Base-by-base conservation (phyloP, 495 filamentous ascomycete genomes). In the Copromyces sp. region DNA sequence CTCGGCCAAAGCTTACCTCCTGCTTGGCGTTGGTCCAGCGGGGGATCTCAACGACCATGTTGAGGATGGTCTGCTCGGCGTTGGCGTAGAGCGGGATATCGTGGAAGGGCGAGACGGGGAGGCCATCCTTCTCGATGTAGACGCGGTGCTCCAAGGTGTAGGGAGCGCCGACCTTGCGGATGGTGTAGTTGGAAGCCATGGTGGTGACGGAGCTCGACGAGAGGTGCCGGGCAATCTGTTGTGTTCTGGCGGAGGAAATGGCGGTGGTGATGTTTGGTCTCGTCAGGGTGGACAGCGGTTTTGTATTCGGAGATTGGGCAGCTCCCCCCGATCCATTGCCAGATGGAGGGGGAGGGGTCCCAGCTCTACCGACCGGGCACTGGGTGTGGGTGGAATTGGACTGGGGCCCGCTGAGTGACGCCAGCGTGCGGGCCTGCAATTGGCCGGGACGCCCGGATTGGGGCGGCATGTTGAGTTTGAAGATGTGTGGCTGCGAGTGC, bases 1-100 rank as follows among this genome's bases (percentile, higher is more conserved):
- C n/a, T 29, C 17, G 12, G 6, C n/a, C 38, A 40, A 39, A 73
- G 80, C 85, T 59, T 86, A 96, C 95, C 92, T 99, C 95, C 83
- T 94, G 90, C 90, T 99, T 99, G 77, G 91, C 96, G 86, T 99
- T 99, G 82, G 94, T 97, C 96, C 96, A 99, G 84, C 96, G 89
- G 61, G 96, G 96, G 79, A 98, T 97, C 90, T 98, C 96, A 74
- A 98, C 96, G 69, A 99, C 84, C 96, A 99, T 99, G 89, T 99
- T 99, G 78, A 98, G 88, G 78, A 99, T 83, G 77, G 90, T 96
- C 87, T 97, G 87, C 86, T 96, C 90, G 80, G 90, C 84, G 81
- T 99, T 97, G 88, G 96, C 95, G 77, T 92, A 98, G 78, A 99
- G 91, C 47, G 96, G 96, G 73, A 99, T 93, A 78, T 99, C 96